phyloP scores from a whole-genome alignment of 371 early-diverging fungal species.

The Apophysomyces variabilis region DNA sequence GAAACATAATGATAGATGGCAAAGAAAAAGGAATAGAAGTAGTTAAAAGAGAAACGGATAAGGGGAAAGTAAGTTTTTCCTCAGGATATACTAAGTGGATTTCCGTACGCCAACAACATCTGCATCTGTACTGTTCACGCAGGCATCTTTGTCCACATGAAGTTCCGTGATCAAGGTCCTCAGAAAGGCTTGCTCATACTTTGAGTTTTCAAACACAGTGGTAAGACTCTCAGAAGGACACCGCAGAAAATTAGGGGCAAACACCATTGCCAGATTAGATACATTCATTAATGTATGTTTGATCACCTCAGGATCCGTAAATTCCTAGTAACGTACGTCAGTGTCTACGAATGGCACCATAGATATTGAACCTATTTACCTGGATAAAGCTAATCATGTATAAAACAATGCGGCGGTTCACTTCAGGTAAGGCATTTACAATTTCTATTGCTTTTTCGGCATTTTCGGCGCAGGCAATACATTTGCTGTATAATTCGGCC shows the following conservation, averaged over 20 bases:
- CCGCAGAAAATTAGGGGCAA: constrained; percentile 92
- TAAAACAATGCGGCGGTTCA: constrained; percentile 75
- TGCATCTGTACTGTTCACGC: constrained; percentile 26
- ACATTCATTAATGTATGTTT: constrained; percentile 86
- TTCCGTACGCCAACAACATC: not conserved
- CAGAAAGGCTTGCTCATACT: constrained; percentile 63
- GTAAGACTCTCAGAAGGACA: constrained; percentile 82
- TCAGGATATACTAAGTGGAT: not conserved
- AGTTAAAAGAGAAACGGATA: not conserved
- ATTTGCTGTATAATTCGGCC: constrained; percentile 74
- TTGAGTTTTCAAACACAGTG: constrained; percentile 80
- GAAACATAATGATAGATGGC: not conserved
- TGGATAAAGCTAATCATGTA: constrained; percentile 85
- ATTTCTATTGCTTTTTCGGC: constrained; percentile 63
- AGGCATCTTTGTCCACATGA: constrained; percentile 28
- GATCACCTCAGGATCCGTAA: constrained; percentile 71
- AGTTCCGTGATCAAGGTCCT: constrained; percentile 41
- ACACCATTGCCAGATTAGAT: constrained; percentile 93
- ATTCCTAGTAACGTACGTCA: constrained; percentile 23
- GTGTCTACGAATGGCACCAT: too few species aligned
- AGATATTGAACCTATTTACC: constrained; percentile 30
- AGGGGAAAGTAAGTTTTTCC: too few species aligned
- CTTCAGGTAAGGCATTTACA: constrained; percentile 69
- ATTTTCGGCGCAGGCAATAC: constrained; percentile 65
- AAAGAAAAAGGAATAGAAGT: not conserved